Evolutionary conservation across 2,329 filamentous ascomycete genomes (phyloP).

Genomic region (Alternaria incomplexa): DNA sequence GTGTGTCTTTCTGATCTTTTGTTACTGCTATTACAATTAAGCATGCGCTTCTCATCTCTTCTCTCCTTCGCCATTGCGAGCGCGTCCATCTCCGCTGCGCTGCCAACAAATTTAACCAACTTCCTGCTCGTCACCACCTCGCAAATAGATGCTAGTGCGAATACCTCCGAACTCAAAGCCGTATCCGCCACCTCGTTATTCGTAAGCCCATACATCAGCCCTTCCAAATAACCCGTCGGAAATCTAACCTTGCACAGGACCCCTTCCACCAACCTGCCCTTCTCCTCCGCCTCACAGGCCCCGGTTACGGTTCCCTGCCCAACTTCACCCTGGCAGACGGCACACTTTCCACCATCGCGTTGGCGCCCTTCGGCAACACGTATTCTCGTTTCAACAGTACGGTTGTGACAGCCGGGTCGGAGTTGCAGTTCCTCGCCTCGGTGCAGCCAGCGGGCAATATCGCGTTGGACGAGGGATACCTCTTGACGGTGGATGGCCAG

Average conservation of each 20-base stretch:
- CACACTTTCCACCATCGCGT: constrained; percentile 39
- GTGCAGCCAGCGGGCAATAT: constrained; percentile 42
- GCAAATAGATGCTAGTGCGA: constrained; percentile 26
- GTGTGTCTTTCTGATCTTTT: neutral
- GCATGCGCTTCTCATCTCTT: constrained; percentile 21
- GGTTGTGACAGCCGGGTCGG: constrained; percentile 25
- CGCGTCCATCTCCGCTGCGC: constrained; percentile 12
- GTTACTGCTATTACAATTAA: neutral
- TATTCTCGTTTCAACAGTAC: constrained; percentile 43
- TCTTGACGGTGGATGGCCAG: constrained; percentile 46
- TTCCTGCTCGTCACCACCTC: constrained; percentile 52
- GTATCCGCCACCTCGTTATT: constrained; percentile 50
- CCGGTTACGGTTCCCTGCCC: constrained; percentile 49
- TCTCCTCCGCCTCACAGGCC: constrained; percentile 47
- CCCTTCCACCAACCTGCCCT: constrained; percentile 43
- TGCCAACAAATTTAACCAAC: constrained; percentile 24
- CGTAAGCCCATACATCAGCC: constrained; percentile 14
- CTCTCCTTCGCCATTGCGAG: constrained; percentile 5
- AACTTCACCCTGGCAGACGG: constrained; percentile 46
- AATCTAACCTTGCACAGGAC: constrained; percentile 20
- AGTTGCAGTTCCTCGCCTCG: constrained; percentile 44
- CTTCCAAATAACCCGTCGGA: neutral
- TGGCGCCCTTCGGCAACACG: constrained; percentile 33
- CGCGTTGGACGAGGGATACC: constrained; percentile 43
- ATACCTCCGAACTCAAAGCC: constrained; percentile 41